Conservation (phyloP, 2,329 filamentous ascomycete species). For the Aspergillus ochraceus region DNA sequence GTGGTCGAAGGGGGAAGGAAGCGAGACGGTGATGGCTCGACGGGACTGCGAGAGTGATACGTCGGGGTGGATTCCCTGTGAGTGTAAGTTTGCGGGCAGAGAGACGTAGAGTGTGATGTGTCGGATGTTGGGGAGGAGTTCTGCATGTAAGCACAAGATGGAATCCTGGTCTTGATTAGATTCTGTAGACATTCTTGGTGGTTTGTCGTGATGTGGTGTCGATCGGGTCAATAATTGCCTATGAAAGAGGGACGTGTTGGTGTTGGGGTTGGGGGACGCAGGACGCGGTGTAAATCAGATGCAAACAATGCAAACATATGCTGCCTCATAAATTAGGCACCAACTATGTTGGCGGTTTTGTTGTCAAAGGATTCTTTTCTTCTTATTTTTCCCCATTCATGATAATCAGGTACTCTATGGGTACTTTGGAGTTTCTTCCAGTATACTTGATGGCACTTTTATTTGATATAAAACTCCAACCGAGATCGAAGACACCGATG, state of each 20-base stretch:
- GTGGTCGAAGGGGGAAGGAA: constrained; percentile 28
- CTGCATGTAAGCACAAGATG: constrained; percentile 54
- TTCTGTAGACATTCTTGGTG: constrained; percentile 1
- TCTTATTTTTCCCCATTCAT: no score
- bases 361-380: no score
- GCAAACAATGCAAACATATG: constrained; percentile 15
- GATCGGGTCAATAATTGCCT: neutral
- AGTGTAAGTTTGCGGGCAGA: constrained; percentile 29
- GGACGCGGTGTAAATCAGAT: neutral
- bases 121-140: constrained; percentile 61
- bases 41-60: constrained; percentile 38
- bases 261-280: neutral
- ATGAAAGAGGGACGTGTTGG: neutral
- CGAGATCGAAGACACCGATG: no score
- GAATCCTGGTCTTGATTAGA: constrained; percentile 9
- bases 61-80: constrained; percentile 14
- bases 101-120: constrained; percentile 60
- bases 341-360: neutral
- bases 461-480: neutral
- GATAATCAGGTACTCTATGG: no score
- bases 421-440: no score
- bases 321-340: neutral
- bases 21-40: constrained; percentile 35
- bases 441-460: neutral
- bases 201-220: neutral